Evolutionary conservation across 345 rosid genomes (phyloP), one percentile per base, ranked within the genome.

Genomic region (Xanthoceras sorbifolium): DNA sequence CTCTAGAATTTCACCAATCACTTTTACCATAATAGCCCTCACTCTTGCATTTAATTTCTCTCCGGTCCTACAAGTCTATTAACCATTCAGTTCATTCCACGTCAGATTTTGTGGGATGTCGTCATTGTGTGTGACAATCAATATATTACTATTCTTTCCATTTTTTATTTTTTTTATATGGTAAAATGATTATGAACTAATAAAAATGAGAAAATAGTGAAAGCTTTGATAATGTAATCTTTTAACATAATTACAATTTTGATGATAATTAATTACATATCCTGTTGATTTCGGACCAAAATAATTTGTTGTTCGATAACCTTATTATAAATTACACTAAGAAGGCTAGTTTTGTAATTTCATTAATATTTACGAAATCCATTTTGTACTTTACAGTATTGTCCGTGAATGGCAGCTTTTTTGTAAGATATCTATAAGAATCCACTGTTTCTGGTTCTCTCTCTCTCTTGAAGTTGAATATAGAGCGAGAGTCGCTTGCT

Each of bases 401-500:
- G 69, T 77, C 73, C 80, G 63, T 54, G 48, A 73, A 18, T 44
- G 76, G 83, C 87, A 83, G 88, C 85, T 80, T 87, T 83, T 78
- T 3, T 83, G 42, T 29, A 20, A 72, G 78, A 80, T 77, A 73
- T 79, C 85, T 79, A 76, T 34, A 48, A 67, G 74, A 63, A 61
- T 62, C 38, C 50, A 40, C 42, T 14, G 65, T 72, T 14, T 67
- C 40, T n/a, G 1, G 5, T 59, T 25, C 50, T 42, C 73, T 59
- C 34, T 34, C 46, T 40, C 38, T 48, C 34, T 64, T 34, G 42
- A 66, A 71, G n/a, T 66, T 31, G 36, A 67, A 73, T 32, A 36
- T 23, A n/a, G 54, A 74, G 65, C n/a, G 29, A 2, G 72, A 64
- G 46, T 23, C 22, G 74, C 38, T 79, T 64, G 63, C 73, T 31